Percentiles rank a stretch among this genome's conserved stretches.
These are phyloP conservation scores for Pseudogymnoascus pannorum DNA, from an alignment of 2,329 filamentous ascomycete genomes.

Conservation along the genomic window DNA sequence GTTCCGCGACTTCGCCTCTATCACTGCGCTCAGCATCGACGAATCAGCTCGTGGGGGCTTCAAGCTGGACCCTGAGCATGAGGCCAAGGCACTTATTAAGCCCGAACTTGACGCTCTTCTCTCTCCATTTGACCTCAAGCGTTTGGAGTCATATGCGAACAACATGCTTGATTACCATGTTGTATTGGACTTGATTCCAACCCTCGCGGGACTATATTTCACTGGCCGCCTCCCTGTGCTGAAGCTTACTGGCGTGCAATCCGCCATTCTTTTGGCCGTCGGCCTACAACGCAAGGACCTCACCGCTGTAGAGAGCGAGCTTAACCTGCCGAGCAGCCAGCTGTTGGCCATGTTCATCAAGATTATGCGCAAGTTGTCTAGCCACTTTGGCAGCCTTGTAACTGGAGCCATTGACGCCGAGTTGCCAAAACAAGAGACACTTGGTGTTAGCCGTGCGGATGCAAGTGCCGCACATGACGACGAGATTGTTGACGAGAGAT, in stretches of 20 bases:
- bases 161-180: conserved; percentile 98
- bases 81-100: conserved; percentile 57
- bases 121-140: conserved; percentile 90
- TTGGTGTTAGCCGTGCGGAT: conserved; percentile 52
- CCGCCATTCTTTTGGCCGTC: conserved; percentile 79
- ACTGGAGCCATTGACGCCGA: conserved; percentile 64
- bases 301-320: conserved; percentile 70
- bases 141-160: conserved; percentile 89
- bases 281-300: conserved; percentile 87
- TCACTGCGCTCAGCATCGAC: conserved; percentile 78
- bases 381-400: conserved; percentile 68
- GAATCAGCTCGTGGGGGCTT: conserved; percentile 73
- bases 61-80: conserved; percentile 52
- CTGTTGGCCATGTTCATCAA: conserved; percentile 97
- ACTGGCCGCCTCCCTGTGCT: conserved; percentile 62
- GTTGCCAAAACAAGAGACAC: conserved; percentile 50
- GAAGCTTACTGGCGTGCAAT: conserved; percentile 73
- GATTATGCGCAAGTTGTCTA: conserved; percentile 79
- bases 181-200: conserved; percentile 85
- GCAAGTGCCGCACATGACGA: conserved; percentile 61
- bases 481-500: conserved; percentile 57
- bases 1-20: conserved; percentile 73
- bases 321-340: conserved; percentile 67
- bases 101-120: conserved; percentile 67
- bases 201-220: conserved; percentile 79